These are phyloP conservation scores for Penicillium sp. DNA, from an alignment of 2,329 filamentous ascomycete species.

Conservation along the genomic window DNA sequence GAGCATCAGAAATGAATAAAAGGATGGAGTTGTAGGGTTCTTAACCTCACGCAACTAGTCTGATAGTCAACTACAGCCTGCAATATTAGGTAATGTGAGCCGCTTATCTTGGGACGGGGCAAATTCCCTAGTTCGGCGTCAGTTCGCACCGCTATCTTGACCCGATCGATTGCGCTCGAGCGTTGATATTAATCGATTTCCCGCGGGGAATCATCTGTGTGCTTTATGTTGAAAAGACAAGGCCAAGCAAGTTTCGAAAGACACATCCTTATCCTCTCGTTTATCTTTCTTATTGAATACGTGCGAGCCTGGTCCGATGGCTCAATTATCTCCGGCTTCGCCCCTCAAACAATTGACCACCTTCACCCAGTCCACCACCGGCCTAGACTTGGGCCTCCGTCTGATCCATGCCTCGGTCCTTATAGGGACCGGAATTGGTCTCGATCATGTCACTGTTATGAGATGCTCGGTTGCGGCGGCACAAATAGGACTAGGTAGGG, in stretches of 20 bases:
- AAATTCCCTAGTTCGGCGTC: conserved; percentile 3
- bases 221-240: neutral
- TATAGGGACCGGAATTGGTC: conserved; percentile 13
- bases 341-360: conserved; percentile 19
- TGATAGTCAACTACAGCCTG: neutral
- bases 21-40: conserved; percentile 9
- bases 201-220: neutral
- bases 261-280: neutral
- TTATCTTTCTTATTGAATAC: neutral
- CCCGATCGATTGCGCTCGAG: neutral
- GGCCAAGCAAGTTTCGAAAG: neutral
- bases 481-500: conserved; percentile 7
- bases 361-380: conserved; percentile 19
- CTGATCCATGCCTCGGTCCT: conserved; percentile 18
- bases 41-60: conserved; percentile 15
- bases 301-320: neutral
- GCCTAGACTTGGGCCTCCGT: conserved; percentile 21
- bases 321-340: conserved; percentile 9
- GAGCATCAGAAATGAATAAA: neutral
- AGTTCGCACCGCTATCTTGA: conserved; percentile 6
- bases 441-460: neutral
- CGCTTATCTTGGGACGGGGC: conserved; percentile 3
- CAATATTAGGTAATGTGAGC: neutral
- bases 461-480: conserved; percentile 6
- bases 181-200: neutral